Percentiles rank a stretch among this genome's conserved stretches.
These are phyloP conservation scores for Aspergillus panamensis DNA, from an alignment of 495 filamentous ascomycete species.

Conservation along the genomic window DNA sequence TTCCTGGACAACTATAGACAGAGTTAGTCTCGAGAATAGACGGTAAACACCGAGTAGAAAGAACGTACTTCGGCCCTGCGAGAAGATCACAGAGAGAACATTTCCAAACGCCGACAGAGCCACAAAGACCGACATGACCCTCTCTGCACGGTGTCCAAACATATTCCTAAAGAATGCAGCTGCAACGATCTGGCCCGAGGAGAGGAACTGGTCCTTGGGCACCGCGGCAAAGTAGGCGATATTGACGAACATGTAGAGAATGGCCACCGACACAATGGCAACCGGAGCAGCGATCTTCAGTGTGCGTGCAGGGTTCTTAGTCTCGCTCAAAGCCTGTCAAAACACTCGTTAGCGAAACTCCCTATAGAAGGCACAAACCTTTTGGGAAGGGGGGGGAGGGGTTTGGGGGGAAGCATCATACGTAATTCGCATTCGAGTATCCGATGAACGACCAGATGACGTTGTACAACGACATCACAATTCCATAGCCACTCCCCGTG, in stretches of 20 bases:
- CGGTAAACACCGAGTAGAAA: neutral
- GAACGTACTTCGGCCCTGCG: constrained; percentile 54
- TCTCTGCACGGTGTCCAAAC: constrained; percentile 55
- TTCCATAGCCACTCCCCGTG: constrained; percentile 54
- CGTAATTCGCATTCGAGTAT: constrained; percentile 60
- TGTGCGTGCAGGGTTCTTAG: constrained; percentile 58
- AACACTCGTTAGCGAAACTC: neutral
- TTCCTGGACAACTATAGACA: constrained; percentile 52
- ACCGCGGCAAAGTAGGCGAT: constrained; percentile 71
- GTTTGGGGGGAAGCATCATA: constrained; percentile 14
- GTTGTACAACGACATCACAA: constrained; percentile 61
- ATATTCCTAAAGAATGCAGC: constrained; percentile 65
- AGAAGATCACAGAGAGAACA: constrained; percentile 66
- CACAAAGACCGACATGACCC: constrained; percentile 65
- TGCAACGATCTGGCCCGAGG: constrained; percentile 57
- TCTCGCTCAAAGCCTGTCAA: constrained; percentile 56
- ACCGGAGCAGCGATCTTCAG: constrained; percentile 61
- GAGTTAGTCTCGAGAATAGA: constrained; percentile 1
- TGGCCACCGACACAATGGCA: constrained; percentile 56
- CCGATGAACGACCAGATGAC: constrained; percentile 68
- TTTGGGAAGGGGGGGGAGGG: no score
- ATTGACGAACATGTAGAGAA: constrained; percentile 67
- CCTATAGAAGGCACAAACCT: no score
- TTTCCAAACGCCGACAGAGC: constrained; percentile 71
- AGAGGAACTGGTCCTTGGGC: constrained; percentile 57